Conservation (phyloP, 2,329 filamentous ascomycete species). For the Pestalotiopsis fici region DNA sequence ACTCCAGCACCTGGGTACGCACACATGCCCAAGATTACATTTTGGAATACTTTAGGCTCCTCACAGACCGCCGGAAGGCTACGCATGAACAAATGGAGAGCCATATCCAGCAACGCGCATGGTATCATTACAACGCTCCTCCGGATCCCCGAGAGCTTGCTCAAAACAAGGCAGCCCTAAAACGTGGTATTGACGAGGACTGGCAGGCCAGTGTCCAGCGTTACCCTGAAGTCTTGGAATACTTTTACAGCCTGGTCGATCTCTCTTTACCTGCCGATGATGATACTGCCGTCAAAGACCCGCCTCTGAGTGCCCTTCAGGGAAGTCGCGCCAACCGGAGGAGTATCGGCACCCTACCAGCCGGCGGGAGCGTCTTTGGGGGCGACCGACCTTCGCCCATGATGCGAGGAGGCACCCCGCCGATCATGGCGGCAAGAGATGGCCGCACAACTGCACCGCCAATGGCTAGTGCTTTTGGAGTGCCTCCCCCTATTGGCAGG, state of each 20-base stretch:
- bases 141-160: constrained; percentile 65
- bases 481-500: not conserved
- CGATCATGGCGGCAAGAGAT: constrained; percentile 30
- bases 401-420: constrained; percentile 34
- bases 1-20: constrained; percentile 61
- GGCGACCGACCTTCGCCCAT: constrained; percentile 25
- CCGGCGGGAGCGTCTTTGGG: constrained; percentile 31
- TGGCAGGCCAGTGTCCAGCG: constrained; percentile 75
- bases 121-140: constrained; percentile 57
- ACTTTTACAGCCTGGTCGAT: constrained; percentile 74
- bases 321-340: constrained; percentile 46
- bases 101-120: constrained; percentile 53
- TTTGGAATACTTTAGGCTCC: constrained; percentile 63
- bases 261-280: constrained; percentile 65
- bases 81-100: constrained; percentile 59
- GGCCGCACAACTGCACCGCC: constrained; percentile 32
- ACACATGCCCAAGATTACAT: constrained; percentile 69
- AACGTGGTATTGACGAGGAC: constrained; percentile 76
- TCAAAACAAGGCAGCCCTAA: constrained; percentile 65
- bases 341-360: constrained; percentile 34
- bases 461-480: not conserved
- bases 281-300: constrained; percentile 59
- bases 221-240: constrained; percentile 81
- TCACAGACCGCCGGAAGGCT: constrained; percentile 62
- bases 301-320: constrained; percentile 56